Evolutionary conservation across 2,329 filamentous ascomycete genomes (phyloP), one percentile per base, ranked within the genome.

Genomic region (Trichoderma sp.): DNA sequence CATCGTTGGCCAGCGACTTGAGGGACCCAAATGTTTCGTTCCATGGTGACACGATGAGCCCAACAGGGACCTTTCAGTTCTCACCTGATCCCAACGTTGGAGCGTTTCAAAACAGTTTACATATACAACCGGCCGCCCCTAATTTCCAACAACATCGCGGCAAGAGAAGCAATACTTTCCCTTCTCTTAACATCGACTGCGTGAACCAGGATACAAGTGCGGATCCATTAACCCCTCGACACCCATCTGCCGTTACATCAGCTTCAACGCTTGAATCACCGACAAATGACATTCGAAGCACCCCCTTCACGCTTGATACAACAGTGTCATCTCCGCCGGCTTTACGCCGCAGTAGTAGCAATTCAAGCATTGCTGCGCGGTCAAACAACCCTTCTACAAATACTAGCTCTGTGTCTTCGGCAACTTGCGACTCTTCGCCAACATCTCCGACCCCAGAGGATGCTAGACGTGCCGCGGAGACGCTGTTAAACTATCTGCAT

Each of bases 391-490:
- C 71, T 6, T 68, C 73, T 25, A 61, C 63, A 19, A 69, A 71
- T 9, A 68, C 59, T 25, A 73, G 67, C 52, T 70, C 68, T 17
- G 69, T 70, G 9, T 70, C 72, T 22, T 72, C 73, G 25, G 72
- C 73, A 3, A 70, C 75, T 2, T 81, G 87, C 42, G 81, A 87
- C 69, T 84, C 86, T 48, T 84, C 87, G 59, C 85, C 89, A 1
- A 86, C 80, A 32, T 91, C 90, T 2, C 91, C 91, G 0, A 93
- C 90, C 0, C 91, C 93, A 72, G 93, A 97, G 73, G 93, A 98
- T 77, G 94, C 94, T 4, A 87, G 92, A 45, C 86, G 88, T 61
- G 94, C 94, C 1, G 85, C 96, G 5, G 90, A 94, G 73, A 89
- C 94, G 2, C 87, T 97, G 22, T 86, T 97, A 76, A 90, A 81